Evolutionary conservation across 2,329 filamentous ascomycete species (phyloP).

Genomic region (Bertia moriformis): DNA sequence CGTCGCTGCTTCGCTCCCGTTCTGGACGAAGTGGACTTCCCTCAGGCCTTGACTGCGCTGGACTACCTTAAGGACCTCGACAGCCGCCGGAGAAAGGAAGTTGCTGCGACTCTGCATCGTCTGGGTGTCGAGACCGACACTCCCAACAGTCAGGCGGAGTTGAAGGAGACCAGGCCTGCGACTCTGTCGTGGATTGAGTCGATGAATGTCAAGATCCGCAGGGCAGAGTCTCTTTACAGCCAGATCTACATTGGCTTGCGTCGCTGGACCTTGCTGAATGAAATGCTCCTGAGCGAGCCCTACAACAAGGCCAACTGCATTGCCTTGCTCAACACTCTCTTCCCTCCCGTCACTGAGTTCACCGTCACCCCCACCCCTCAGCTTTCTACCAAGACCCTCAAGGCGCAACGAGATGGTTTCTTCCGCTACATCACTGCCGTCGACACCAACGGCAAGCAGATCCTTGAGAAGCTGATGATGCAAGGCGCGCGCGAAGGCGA

Average conservation of each 20-base stretch:
- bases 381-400: constrained; percentile 32
- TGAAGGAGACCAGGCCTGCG: background rate
- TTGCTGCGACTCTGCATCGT: constrained; percentile 34
- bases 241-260: constrained; percentile 46
- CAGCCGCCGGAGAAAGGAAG: constrained; percentile 39
- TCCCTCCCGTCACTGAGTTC: constrained; percentile 35
- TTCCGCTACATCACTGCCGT: constrained; percentile 46
- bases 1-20: constrained; percentile 40
- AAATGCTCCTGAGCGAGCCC: constrained; percentile 42
- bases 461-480: constrained; percentile 35
- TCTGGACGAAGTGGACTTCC: constrained; percentile 45
- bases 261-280: constrained; percentile 53
- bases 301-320: constrained; percentile 53
- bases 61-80: constrained; percentile 55
- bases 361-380: constrained; percentile 30
- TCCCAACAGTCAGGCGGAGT: background rate
- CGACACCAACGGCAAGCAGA: constrained; percentile 34
- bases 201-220: constrained; percentile 31
- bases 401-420: constrained; percentile 42
- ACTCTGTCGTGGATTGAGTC: constrained; percentile 4
- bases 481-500: constrained; percentile 34
- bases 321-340: constrained; percentile 54
- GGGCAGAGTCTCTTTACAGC: constrained; percentile 39
- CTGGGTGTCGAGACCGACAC: constrained; percentile 18
- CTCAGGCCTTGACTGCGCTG: constrained; percentile 47